Conservation (phyloP, 2,329 filamentous ascomycete genomes). For the Talaromyces sp. region DNA sequence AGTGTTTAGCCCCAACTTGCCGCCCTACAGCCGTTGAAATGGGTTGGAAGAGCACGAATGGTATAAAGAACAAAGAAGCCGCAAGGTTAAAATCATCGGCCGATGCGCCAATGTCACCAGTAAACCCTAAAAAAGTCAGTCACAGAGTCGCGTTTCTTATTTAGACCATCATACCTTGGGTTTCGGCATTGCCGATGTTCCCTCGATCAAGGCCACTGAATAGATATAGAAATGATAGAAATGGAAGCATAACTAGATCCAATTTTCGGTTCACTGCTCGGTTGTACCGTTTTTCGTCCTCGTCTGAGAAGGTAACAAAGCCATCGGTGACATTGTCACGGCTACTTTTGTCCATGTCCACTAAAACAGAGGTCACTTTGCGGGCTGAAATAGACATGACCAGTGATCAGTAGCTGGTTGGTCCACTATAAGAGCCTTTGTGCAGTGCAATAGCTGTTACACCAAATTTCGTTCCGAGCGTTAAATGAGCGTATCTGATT, state of each 20-base stretch:
- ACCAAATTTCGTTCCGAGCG: neutral
- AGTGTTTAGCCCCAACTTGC: slow-evolving; percentile 44
- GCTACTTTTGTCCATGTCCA: neutral
- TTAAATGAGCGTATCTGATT: neutral
- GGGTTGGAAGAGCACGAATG: slow-evolving; percentile 56
- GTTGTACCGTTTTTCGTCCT: neutral
- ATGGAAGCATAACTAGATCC: slow-evolving; percentile 47
- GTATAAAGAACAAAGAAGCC: slow-evolving; percentile 54
- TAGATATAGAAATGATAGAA: slow-evolving; percentile 48
- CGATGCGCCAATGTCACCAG: slow-evolving; percentile 48
- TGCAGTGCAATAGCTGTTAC: neutral
- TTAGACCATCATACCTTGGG: slow-evolving; percentile 14
- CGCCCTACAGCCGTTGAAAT: slow-evolving; percentile 44
- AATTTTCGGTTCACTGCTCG: slow-evolving; percentile 35
- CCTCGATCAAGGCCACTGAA: slow-evolving; percentile 51
- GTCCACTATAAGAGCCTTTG: neutral
- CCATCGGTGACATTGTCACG: neutral
- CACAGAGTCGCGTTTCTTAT: slow-evolving; percentile 17
- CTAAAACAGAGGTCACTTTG: neutral
- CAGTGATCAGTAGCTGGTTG: neutral
- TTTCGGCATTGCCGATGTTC: slow-evolving; percentile 53
- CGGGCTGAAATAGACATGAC: neutral
- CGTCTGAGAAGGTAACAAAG: neutral
- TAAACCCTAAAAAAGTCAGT: slow-evolving; percentile 44
- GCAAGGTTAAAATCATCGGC: slow-evolving; percentile 52